Percentiles rank a stretch among this genome's conserved stretches.
phyloP scores from a whole-genome alignment of 345 rosid genomes.

The Limnanthes douglasii region DNA sequence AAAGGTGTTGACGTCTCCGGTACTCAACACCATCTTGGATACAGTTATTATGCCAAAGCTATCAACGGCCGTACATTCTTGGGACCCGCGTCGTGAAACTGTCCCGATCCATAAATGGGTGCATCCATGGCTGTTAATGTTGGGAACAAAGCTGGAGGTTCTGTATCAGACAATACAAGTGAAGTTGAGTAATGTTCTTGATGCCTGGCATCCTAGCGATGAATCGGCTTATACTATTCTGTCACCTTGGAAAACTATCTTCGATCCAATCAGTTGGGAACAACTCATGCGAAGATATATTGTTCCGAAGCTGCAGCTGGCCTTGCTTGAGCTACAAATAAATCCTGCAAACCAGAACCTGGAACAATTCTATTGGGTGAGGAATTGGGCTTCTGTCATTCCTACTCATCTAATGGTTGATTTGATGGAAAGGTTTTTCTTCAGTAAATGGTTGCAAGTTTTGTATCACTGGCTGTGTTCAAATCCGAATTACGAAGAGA shows the following conservation, averaged over 20 bases:
- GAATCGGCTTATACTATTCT: constrained; percentile 69
- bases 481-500: constrained; percentile 60
- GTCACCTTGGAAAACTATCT: constrained; percentile 88
- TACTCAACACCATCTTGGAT: constrained; percentile 42
- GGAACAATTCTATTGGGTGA: constrained; percentile 65
- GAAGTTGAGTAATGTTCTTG: constrained; percentile 77
- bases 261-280: constrained; percentile 85
- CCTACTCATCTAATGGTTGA: constrained; percentile 88
- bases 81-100: constrained; percentile 76
- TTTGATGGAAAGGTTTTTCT: constrained; percentile 78
- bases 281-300: constrained; percentile 73
- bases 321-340: constrained; percentile 65
- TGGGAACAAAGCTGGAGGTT: constrained; percentile 69
- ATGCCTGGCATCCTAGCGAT: constrained; percentile 91
- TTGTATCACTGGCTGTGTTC: constrained; percentile 70
- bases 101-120: constrained; percentile 91
- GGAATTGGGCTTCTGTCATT: constrained; percentile 69
- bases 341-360: constrained; percentile 72
- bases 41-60: constrained; percentile 62
- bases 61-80: constrained; percentile 62
- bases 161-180: constrained; percentile 60
- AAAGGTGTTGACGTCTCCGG: constrained; percentile 46
- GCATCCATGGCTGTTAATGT: constrained; percentile 85
- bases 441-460: constrained; percentile 78
- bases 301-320: constrained; percentile 83